These are phyloP conservation scores for Hypoxylon trugodes DNA, from an alignment of 495 filamentous ascomycete species.

Conservation along the genomic window DNA sequence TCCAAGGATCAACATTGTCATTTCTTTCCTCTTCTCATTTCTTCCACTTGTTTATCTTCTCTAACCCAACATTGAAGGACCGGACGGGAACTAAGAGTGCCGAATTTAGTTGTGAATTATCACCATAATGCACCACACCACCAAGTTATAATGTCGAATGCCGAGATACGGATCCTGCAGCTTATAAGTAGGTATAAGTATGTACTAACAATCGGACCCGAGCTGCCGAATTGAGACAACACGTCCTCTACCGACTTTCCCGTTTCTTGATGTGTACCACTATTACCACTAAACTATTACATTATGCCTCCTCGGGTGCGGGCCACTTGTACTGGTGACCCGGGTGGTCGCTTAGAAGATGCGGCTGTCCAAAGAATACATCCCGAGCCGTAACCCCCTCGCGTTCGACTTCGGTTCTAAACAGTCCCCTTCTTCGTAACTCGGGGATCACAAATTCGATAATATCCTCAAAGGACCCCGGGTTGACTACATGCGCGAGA, in stretches of 20 bases:
- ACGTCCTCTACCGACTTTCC: no score
- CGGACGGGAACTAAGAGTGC: background rate
- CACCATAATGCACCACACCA: background rate
- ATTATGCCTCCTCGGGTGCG: constrained; percentile 1
- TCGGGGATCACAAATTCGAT: constrained; percentile 45
- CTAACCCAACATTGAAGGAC: background rate
- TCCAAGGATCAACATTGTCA: background rate
- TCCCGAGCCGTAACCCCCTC: constrained; percentile 59
- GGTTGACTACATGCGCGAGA: constrained; percentile 41
- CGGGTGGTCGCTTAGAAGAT: constrained; percentile 57
- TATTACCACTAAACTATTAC: background rate
- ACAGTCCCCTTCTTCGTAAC: constrained; percentile 55
- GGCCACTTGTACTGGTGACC: constrained; percentile 60
- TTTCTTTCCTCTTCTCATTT: background rate
- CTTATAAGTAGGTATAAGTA: no score
- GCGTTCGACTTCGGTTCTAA: constrained; percentile 59
- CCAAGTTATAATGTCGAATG: no score
- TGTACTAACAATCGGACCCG: no score
- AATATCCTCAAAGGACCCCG: constrained; percentile 47
- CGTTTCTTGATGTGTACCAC: no score
- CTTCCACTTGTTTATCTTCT: background rate
- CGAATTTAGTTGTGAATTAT: constrained; percentile 13
- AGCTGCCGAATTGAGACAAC: no score
- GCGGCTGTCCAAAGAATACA: constrained; percentile 57
- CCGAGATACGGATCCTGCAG: no score